Base-by-base conservation (phyloP, 768 basidiomycete genomes). In the Dioszegia crocea region DNA sequence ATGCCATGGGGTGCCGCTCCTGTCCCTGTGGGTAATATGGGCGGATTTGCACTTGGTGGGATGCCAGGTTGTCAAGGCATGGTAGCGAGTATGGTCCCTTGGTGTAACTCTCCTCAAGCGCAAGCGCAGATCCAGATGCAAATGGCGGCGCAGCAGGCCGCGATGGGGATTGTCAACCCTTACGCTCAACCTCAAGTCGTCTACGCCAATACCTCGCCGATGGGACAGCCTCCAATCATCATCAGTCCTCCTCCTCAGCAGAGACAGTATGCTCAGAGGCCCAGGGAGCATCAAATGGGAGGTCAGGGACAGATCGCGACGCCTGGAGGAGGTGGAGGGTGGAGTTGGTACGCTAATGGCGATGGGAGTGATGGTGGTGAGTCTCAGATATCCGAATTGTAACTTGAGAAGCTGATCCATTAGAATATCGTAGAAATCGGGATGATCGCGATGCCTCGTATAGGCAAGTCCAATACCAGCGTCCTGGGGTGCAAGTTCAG, bases 281-380 rank as follows among this genome's bases (percentile, higher is more conserved):
- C 31, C 17, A 17, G 29, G 29, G 41, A 43, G 17, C 62, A 59
- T 5, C 67, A 69, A 48, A 68, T 72, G 73, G 73, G 68, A 6
- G 73, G 73, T 8, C 73, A 72, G 56, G 73, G 73, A 24, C 54
- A 54, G 6, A 59, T 63, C 29, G 60, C 68, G 1, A 56, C 48
- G 5, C 64, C 63, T 3, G 53, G 60, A 16, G 69, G 65, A 0
- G 65, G 59, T 10, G 68, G 65, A 4, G 66, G 65, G 24, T 75
- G 63, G 64, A 70, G 64, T 38, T 75, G 73, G 73, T 75, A 70
- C 52, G 60, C 68, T 16, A 70, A 71, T 39, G 56, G 57, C 29
- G 55, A 47, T 41, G 53, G 47, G 27, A 30, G 4, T 29, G 38
- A 53, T 51, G 31, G 33, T 14, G 51, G 51, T 53, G 38, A 53